Evolutionary conservation across 139 green algal genomes (phyloP).

Genomic region (Ulvella scutata): DNA sequence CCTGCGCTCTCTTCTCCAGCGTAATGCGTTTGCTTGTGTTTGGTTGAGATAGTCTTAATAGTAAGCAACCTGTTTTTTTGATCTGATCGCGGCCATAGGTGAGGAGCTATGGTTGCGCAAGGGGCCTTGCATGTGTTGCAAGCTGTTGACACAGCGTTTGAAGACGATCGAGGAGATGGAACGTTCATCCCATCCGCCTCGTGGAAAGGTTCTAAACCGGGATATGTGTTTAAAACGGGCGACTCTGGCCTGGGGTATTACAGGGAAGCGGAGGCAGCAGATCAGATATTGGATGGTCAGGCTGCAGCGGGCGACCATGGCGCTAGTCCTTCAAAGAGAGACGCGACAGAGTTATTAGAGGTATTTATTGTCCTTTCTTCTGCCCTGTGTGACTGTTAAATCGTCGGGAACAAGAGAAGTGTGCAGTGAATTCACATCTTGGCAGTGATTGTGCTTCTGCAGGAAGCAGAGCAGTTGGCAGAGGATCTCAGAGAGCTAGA

Average conservation of each 20-base stretch:
- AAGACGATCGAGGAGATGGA: neutral
- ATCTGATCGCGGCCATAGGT: too few relatives aligned
- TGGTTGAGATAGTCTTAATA: too few relatives aligned
- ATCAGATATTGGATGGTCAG: neutral
- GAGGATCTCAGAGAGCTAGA: slow-evolving; percentile 23
- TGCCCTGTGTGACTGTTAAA: neutral
- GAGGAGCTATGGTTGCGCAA: neutral
- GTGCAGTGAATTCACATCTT: neutral
- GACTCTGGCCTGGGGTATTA: slow-evolving; percentile 40
- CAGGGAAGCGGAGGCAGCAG: neutral
- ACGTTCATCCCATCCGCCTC: slow-evolving; percentile 20
- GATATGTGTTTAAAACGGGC: slow-evolving; percentile 50
- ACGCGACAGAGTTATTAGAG: neutral
- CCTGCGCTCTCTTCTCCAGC: too few relatives aligned
- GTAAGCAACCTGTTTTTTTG: too few relatives aligned
- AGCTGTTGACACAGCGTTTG: neutral
- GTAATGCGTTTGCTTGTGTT: too few relatives aligned
- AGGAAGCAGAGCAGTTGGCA: slow-evolving; percentile 3
- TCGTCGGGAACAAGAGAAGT: neutral
- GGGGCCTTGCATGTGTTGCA: neutral
- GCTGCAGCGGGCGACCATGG: neutral
- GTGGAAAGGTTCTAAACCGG: slow-evolving; percentile 27
- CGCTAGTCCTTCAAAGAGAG: neutral
- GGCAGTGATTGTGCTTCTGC: too few relatives aligned
- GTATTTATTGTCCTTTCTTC: neutral